Percentiles rank a stretch among this genome's conserved stretches.
phyloP scores from a whole-genome alignment of 768 basidiomycete genomes.

The Sarcomyxa edulis region DNA sequence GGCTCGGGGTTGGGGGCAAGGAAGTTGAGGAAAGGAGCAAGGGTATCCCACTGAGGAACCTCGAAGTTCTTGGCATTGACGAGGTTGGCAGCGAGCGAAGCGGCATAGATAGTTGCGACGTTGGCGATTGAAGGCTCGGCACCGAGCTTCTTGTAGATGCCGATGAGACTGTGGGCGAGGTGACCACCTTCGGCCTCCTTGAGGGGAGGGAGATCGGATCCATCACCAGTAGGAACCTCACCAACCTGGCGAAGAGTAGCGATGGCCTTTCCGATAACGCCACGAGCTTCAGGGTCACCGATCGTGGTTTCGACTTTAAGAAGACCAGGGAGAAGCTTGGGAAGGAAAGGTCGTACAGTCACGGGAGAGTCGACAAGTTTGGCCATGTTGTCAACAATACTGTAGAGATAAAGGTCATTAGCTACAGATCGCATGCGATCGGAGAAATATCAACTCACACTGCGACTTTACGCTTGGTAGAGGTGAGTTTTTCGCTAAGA shows the following conservation, averaged over 20 bases:
- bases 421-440: constrained; percentile 12
- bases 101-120: constrained; percentile 60
- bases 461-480: constrained; percentile 96
- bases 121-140: constrained; percentile 52
- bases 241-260: constrained; percentile 94
- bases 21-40: constrained; percentile 73
- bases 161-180: constrained; percentile 59
- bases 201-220: constrained; percentile 85
- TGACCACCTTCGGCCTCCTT: constrained; percentile 69
- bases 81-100: constrained; percentile 79
- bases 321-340: constrained; percentile 90
- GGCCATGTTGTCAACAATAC: constrained; percentile 97
- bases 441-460: constrained; percentile 58
- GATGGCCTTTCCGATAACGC: constrained; percentile 88
- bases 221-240: constrained; percentile 85
- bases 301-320: constrained; percentile 94
- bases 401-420: constrained; percentile 26
- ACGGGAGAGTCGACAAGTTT: constrained; percentile 94
- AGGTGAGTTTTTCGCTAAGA: constrained; percentile 89
- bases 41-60: constrained; percentile 77
- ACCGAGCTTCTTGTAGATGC: constrained; percentile 84
- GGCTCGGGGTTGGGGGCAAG: constrained; percentile 62
- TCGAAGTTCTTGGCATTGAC: constrained; percentile 93
- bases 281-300: constrained; percentile 97
- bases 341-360: constrained; percentile 95